Conservation (phyloP, 345 rosid species). For the Garcia nutans region DNA sequence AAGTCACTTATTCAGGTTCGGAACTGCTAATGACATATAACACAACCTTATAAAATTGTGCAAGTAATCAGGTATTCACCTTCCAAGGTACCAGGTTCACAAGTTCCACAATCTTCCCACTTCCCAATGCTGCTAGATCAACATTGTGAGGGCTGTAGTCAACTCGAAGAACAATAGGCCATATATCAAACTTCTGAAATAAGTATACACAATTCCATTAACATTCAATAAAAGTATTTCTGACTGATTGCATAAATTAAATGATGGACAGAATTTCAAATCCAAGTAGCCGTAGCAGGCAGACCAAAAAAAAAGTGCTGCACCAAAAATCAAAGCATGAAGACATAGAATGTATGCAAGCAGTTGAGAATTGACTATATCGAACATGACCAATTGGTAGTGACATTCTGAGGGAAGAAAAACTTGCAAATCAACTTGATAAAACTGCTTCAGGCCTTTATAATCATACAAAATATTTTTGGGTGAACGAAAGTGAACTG, state of each 20-base stretch:
- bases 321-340: too few relatives aligned
- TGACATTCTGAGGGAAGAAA: neutral
- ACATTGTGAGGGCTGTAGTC: constrained; percentile 84
- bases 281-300: too few relatives aligned
- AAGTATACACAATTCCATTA: neutral
- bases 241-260: neutral
- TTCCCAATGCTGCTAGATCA: constrained; percentile 84
- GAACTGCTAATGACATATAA: neutral
- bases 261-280: neutral
- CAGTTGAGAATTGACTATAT: too few relatives aligned
- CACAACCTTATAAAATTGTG: neutral
- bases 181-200: constrained; percentile 81
- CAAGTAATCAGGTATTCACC: constrained; percentile 43
- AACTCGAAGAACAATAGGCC: constrained; percentile 78
- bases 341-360: too few relatives aligned
- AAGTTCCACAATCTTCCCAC: constrained; percentile 91
- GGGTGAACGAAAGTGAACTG: neutral
- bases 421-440: neutral
- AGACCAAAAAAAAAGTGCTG: neutral
- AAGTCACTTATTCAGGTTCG: neutral
- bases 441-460: neutral
- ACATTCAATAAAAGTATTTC: neutral
- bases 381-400: neutral
- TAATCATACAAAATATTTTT: neutral
- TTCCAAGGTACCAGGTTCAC: constrained; percentile 94